Conservation (phyloP, 2,329 filamentous ascomycete species). For the Aureobasidium sp. region DNA sequence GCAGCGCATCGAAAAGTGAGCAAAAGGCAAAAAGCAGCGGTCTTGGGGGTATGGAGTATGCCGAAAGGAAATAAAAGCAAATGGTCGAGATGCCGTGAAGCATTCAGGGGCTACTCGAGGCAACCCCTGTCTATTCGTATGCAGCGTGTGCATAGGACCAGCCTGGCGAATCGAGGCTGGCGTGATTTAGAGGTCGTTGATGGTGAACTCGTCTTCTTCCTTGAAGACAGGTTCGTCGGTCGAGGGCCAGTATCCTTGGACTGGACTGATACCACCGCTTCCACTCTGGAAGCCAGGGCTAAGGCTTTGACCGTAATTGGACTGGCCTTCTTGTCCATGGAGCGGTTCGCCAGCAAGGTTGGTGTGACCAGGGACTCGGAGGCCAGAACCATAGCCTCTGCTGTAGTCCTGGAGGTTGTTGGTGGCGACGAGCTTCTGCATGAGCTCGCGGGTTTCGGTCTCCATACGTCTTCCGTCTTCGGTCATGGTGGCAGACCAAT, state of each 20-base stretch:
- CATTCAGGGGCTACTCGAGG: not conserved
- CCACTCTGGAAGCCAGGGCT: slow-evolving; percentile 51
- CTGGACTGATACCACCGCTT: slow-evolving; percentile 49
- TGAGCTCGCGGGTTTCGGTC: slow-evolving; percentile 78
- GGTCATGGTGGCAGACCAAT: slow-evolving; percentile 70
- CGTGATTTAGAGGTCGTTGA: not conserved
- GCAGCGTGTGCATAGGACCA: not conserved
- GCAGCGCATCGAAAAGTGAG: not conserved
- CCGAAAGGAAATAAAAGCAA: slow-evolving; percentile 6
- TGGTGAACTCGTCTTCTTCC: slow-evolving; percentile 79
- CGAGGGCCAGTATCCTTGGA: slow-evolving; percentile 43
- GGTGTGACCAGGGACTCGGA: slow-evolving; percentile 88
- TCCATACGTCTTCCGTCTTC: slow-evolving; percentile 97
- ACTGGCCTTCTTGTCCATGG: slow-evolving; percentile 39
- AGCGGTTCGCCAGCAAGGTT: slow-evolving; percentile 78
- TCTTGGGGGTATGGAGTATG: slow-evolving; percentile 8
- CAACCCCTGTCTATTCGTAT: slow-evolving; percentile 2
- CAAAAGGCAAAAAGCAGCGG: slow-evolving; percentile 4
- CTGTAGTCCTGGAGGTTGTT: slow-evolving; percentile 50
- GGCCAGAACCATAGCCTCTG: slow-evolving; percentile 70
- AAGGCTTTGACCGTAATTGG: slow-evolving; percentile 31
- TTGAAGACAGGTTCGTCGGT: slow-evolving; percentile 58
- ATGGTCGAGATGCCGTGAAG: slow-evolving; percentile 12
- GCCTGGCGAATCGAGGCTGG: not conserved
- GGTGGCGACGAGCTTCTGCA: slow-evolving; percentile 64